Conservation (phyloP, 371 early-diverging fungal species). For the Lichtheimia corymbifera region DNA sequence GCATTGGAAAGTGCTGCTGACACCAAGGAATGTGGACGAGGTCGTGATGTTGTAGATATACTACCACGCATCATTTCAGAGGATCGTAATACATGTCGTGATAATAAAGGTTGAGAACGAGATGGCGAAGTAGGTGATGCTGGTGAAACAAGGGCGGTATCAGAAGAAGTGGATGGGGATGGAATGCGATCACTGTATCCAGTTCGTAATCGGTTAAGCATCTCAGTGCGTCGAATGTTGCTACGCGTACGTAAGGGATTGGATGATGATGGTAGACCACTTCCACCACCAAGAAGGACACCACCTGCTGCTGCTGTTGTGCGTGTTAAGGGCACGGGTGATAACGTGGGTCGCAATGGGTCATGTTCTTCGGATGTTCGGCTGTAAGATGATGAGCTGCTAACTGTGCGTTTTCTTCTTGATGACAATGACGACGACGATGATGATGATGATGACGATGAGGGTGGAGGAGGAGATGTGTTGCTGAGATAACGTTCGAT, state of each 20-base stretch:
- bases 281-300: too few relatives aligned
- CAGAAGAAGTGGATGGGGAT: conserved; percentile 6
- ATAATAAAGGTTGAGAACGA: conserved; percentile 24
- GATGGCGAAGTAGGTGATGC: conserved; percentile 23
- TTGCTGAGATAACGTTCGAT: conserved; percentile 45
- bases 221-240: conserved; percentile 17
- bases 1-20: conserved; percentile 15
- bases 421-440: background rate
- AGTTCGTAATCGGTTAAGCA: conserved; percentile 13
- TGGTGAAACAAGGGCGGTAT: conserved; percentile 5
- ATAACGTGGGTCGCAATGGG: conserved; percentile 8
- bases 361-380: conserved; percentile 6
- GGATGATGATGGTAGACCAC: background rate
- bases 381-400: background rate
- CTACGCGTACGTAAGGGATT: conserved; percentile 3
- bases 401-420: conserved; percentile 1
- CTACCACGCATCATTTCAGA: conserved; percentile 14
- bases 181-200: background rate
- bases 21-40: background rate
- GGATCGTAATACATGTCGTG: conserved; percentile 1
- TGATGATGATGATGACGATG: background rate
- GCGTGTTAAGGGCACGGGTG: conserved; percentile 28
- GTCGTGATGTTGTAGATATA: conserved; percentile 16
- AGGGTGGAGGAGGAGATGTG: background rate
- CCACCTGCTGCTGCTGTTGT: conserved; percentile 17